Conservation (phyloP, 352 stramenopile genomes). For the Thalassiosira mediterranea region DNA sequence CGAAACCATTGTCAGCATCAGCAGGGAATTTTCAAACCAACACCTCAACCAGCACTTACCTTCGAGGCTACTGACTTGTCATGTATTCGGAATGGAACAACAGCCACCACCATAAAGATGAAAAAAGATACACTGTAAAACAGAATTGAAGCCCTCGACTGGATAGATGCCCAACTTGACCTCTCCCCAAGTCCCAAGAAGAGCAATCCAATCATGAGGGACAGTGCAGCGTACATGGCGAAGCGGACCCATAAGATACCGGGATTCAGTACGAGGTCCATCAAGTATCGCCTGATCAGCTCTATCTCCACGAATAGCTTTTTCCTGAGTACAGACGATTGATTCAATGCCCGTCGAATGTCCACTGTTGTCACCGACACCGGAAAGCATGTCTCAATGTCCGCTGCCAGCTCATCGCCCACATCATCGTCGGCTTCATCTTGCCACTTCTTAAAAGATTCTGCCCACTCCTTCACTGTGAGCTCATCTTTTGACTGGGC, state of each 20-base stretch:
- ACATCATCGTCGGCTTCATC: slow-evolving; percentile 20
- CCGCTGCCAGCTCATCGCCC: slow-evolving; percentile 17
- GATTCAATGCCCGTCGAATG: slow-evolving; percentile 17
- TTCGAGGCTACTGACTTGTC: slow-evolving; percentile 89
- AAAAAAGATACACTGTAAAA: slow-evolving; percentile 90
- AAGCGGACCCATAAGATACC: slow-evolving; percentile 65
- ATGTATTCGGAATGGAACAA: slow-evolving; percentile 88
- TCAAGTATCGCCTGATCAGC: slow-evolving; percentile 54
- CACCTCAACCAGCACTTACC: too few species aligned
- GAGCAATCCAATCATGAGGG: slow-evolving; percentile 57
- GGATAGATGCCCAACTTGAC: slow-evolving; percentile 35
- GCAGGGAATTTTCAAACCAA: too few species aligned
- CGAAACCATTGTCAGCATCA: too few species aligned
- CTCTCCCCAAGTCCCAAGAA: slow-evolving; percentile 56
- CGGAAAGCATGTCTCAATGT: slow-evolving; percentile 38
- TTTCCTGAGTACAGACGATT: too few species aligned
- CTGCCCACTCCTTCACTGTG: slow-evolving; percentile 56
- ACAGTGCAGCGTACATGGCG: slow-evolving; percentile 67
- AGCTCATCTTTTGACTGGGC: too few species aligned
- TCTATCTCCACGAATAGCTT: too few species aligned
- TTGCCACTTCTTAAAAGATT: slow-evolving; percentile 40
- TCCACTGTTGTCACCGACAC: slow-evolving; percentile 21
- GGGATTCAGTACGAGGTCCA: slow-evolving; percentile 61
- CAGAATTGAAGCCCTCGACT: slow-evolving; percentile 74
- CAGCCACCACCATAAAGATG: slow-evolving; percentile 89